phyloP scores from a whole-genome alignment of 176 grass and related monocot genomes.

The Zoysia japonica region DNA sequence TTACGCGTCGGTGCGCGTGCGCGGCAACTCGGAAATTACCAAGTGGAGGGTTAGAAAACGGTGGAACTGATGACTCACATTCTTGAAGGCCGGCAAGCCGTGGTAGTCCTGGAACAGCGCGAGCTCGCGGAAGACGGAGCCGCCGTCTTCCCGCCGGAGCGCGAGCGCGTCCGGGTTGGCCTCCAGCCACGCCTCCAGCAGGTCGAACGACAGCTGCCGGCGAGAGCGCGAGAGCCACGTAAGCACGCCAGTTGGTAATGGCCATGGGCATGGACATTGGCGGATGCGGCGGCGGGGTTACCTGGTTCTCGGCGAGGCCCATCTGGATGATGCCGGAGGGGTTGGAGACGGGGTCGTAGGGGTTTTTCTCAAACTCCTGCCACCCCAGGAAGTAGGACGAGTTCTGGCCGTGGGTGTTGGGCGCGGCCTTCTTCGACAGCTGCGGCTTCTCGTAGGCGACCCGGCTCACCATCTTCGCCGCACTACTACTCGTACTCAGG shows the following conservation, averaged over 20 bases:
- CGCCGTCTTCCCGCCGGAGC: slow-evolving; percentile 49
- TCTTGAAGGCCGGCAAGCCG: slow-evolving; percentile 86
- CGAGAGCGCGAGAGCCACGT: background rate
- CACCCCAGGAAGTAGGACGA: slow-evolving; percentile 91
- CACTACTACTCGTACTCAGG: background rate
- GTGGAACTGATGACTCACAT: slow-evolving; percentile 33
- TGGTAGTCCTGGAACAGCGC: slow-evolving; percentile 99
- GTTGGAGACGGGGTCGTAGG: slow-evolving; percentile 62
- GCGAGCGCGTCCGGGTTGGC: slow-evolving; percentile 64
- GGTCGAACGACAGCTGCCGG: slow-evolving; percentile 75
- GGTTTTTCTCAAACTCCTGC: slow-evolving; percentile 90
- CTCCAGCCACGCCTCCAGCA: slow-evolving; percentile 82
- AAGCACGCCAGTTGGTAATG: background rate
- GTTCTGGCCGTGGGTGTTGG: slow-evolving; percentile 86
- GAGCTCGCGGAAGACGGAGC: slow-evolving; percentile 81
- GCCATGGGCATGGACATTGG: background rate
- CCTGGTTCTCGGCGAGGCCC: slow-evolving; percentile 93
- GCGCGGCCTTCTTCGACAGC: slow-evolving; percentile 74
- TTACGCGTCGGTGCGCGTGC: background rate
- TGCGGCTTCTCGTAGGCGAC: slow-evolving; percentile 41
- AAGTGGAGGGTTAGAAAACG: background rate
- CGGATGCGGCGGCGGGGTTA: background rate
- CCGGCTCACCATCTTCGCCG: slow-evolving; percentile 40
- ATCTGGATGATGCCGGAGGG: slow-evolving; percentile 91
- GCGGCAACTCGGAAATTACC: background rate